phyloP scores from a whole-genome alignment of 345 rosid species.

The Eucalyptus urophylla region DNA sequence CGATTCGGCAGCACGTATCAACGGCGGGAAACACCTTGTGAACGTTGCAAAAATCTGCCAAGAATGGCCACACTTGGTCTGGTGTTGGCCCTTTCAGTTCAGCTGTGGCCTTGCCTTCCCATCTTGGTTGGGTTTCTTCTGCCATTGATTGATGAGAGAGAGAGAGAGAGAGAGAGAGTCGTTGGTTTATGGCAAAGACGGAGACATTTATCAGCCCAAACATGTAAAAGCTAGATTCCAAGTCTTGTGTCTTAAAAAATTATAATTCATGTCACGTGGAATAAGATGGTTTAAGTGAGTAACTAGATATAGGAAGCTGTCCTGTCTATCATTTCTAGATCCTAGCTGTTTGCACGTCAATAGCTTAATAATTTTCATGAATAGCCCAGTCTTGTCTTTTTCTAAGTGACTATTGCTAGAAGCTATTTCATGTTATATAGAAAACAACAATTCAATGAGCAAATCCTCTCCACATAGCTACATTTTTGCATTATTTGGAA shows the following conservation, averaged over 20 bases:
- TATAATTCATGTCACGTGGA: not conserved
- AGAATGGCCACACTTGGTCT: too few relatives aligned
- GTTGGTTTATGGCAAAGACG: too few relatives aligned
- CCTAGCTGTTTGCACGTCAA: not conserved
- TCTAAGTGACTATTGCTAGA: not conserved
- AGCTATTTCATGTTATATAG: not conserved
- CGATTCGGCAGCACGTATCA: accelerated
- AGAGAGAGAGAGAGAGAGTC: too few relatives aligned
- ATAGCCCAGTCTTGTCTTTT: not conserved
- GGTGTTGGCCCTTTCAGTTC: too few relatives aligned
- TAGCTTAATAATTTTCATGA: not conserved
- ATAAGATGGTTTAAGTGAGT: not conserved
- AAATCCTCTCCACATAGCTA: not conserved
- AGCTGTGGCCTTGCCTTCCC: too few relatives aligned
- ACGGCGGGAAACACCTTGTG: too few relatives aligned
- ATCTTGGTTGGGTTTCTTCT: too few relatives aligned
- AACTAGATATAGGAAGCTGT: not conserved
- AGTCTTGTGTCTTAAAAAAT: not conserved
- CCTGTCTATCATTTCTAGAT: not conserved
- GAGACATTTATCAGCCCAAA: too few relatives aligned
- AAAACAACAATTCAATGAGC: not conserved
- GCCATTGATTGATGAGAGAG: too few relatives aligned
- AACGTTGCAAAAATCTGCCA: too few relatives aligned
- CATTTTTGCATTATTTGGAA: too few relatives aligned
- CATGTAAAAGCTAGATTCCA: not conserved